phyloP scores from a whole-genome alignment of 2,329 filamentous ascomycete genomes.

The Aspergillus sojae region DNA sequence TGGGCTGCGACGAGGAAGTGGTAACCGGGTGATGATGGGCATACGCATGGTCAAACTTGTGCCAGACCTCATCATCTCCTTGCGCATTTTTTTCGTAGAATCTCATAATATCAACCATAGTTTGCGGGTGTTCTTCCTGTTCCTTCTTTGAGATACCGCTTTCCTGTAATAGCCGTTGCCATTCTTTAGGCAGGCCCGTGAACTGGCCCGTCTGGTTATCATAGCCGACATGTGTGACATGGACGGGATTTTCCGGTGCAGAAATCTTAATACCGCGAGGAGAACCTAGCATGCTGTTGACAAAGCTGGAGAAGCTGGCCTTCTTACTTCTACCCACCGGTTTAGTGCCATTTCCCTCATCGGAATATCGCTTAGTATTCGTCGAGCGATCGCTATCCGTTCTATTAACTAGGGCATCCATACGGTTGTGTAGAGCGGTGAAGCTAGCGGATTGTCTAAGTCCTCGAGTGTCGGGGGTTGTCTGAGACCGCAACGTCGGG shows the following conservation, averaged over 20 bases:
- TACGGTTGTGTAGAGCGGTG: constrained; percentile 53
- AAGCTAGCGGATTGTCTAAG: constrained; percentile 70
- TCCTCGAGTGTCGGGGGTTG: constrained; percentile 60
- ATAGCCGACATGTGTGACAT: constrained; percentile 97
- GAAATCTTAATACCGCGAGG: constrained; percentile 92
- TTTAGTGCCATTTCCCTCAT: constrained; percentile 70
- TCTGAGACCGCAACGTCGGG: constrained; percentile 51
- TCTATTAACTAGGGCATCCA: constrained; percentile 52
- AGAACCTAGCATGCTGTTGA: constrained; percentile 81
- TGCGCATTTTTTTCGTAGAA: constrained; percentile 97
- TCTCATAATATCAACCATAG: constrained; percentile 90
- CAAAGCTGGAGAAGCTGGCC: constrained; percentile 83
- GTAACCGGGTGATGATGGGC: constrained; percentile 50
- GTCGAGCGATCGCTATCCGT: constrained; percentile 52
- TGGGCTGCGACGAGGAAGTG: constrained; percentile 46
- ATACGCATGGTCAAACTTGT: constrained; percentile 92
- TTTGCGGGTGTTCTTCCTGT: constrained; percentile 91
- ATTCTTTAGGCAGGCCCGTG: constrained; percentile 94
- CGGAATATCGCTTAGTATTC: constrained; percentile 73
- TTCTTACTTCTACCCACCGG: constrained; percentile 71
- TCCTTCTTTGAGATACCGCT: constrained; percentile 96
- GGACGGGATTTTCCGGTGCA: constrained; percentile 95
- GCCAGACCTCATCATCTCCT: constrained; percentile 82
- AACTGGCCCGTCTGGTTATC: constrained; percentile 96
- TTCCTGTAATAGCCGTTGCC: constrained; percentile 93